Evolutionary conservation across 768 basidiomycete species (phyloP), one percentile per base, ranked within the genome.

Genomic region (Gloeostereum incarnatum): DNA sequence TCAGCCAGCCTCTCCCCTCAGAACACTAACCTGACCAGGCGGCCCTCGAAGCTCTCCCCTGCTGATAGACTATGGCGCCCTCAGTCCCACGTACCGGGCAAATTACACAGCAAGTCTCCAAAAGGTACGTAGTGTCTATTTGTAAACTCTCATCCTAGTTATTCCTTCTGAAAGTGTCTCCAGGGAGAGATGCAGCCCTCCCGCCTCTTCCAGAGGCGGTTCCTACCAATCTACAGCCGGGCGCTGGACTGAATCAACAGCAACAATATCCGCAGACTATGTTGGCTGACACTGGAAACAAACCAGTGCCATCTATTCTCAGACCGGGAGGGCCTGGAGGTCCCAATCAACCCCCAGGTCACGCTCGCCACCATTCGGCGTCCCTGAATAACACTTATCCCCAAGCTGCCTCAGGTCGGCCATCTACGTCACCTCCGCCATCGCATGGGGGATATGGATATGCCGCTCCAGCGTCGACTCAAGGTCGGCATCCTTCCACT

Each of bases 11-110:
- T 42, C 39, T 43, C 19, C 49, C 56, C 13, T 34, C 47, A 44
- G 31, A 61, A 40, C 45, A 45, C 40, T 9, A 37, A 41, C 22
- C 48, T 75, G 27, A 54, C 51, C 19, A 63, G 73, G 39, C 63
- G 72, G 18, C 68, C 74, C 31, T 73, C 77, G 17, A 79, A 78
- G 46, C 49, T 78, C 8, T 53, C 53, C 1, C 66, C 70, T 14
- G 58, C 66, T 3, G 75, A 78, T 36, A 62, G 76, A 29, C 55
- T 79, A 27, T 57, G 61, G 18, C 68, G 69, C n/a, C 66, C 71
- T 35, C n/a, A n/a, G n/a, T n/a, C n/a, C 44, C 45, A 39, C 52
- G 51, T 40, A 23, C 47, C 43, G 36, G n/a, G 13, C 33, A 34
- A 20, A 14, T 20, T 14, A n/a, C 33, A 14, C 29, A 13, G 2